phyloP scores from a whole-genome alignment of 176 grass and related monocot species.

The Juncus inflexus region DNA sequence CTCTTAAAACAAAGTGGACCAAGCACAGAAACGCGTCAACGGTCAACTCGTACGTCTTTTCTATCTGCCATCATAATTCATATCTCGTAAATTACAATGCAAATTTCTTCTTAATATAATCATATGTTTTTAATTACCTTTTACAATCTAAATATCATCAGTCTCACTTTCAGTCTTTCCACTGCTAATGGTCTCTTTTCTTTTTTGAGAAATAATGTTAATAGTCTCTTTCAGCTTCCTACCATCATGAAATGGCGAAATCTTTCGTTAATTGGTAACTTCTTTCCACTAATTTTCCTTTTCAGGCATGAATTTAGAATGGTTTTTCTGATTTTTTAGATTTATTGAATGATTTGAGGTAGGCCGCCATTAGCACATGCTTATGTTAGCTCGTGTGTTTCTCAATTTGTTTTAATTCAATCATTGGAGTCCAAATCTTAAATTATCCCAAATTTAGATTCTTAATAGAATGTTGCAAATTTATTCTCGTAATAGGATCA shows the following conservation, averaged over 20 bases:
- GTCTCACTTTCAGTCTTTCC: no score
- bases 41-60: conserved; percentile 1
- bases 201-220: not conserved
- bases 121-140: no score
- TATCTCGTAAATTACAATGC: no score
- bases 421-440: conserved; percentile 11
- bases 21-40: conserved; percentile 4
- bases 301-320: conserved; percentile 5
- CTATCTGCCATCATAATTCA: no score
- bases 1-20: no score
- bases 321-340: not conserved
- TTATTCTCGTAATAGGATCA: not conserved
- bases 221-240: no score
- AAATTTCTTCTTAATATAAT: no score
- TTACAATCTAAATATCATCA: no score
- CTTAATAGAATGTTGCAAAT: not conserved
- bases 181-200: not conserved
- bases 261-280: conserved; percentile 9
- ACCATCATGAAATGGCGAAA: not conserved
- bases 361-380: conserved; percentile 6
- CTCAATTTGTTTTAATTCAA: conserved; percentile 12
- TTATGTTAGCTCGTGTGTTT: conserved; percentile 14
- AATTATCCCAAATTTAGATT: conserved; percentile 17
- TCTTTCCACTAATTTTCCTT: not conserved
- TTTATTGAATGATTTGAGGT: conserved; percentile 17